phyloP scores from a whole-genome alignment of 805 yeast species.

The Jamesozyma spencerorum region DNA sequence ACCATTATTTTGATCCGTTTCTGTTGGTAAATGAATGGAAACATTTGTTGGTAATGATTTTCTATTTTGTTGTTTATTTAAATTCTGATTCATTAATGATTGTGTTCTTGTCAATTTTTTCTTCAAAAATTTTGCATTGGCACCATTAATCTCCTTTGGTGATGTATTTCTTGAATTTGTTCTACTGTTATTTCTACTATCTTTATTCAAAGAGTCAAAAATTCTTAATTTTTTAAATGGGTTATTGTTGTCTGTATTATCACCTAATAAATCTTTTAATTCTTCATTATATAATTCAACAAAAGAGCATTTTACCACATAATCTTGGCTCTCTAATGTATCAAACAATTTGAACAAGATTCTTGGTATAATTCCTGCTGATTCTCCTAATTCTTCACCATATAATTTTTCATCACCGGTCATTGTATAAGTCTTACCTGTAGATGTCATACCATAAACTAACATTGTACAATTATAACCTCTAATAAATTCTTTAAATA shows the following conservation, averaged over 20 bases:
- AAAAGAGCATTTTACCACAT: conserved; percentile 66
- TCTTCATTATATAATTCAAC: conserved; percentile 86
- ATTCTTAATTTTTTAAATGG: conserved; percentile 41
- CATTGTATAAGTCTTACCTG: conserved; percentile 79
- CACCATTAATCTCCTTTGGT: conserved; percentile 2
- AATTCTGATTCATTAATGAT: background rate
- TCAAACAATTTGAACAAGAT: conserved; percentile 48
- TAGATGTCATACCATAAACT: conserved; percentile 90
- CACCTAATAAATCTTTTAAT: conserved; percentile 55
- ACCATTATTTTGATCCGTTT: conserved; percentile 16
- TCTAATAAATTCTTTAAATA: conserved; percentile 55
- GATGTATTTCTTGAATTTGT: conserved; percentile 18
- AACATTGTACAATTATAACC: conserved; percentile 77
- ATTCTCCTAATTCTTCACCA: conserved; percentile 31
- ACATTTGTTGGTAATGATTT: background rate
- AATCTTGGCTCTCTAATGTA: conserved; percentile 40
- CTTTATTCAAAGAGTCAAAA: conserved; percentile 32
- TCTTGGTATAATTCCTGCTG: conserved; percentile 63
- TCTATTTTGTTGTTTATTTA: background rate
- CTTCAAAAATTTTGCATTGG: conserved; percentile 3
- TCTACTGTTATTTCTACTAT: conserved; percentile 6
- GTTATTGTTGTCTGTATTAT: conserved; percentile 5
- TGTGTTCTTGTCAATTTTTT: background rate
- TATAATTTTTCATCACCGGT: conserved; percentile 49
- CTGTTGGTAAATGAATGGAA: background rate